Percentiles rank a stretch among this genome's conserved stretches.
Evolutionary conservation across 2,329 filamentous ascomycete genomes (phyloP).

Genomic region (Fusarium marasasianum): DNA sequence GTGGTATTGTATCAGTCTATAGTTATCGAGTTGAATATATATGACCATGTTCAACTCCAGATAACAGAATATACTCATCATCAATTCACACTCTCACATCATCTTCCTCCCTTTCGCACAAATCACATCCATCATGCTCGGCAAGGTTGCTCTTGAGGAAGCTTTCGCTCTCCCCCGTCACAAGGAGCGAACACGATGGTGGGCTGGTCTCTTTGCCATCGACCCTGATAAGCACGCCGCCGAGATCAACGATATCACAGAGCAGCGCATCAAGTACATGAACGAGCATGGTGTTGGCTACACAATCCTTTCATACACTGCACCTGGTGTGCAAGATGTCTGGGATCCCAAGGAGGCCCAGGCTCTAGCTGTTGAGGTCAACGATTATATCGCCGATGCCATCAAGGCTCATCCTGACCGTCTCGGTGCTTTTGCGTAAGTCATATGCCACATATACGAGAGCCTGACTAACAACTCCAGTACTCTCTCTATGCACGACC

Average conservation of each 20-base stretch:
- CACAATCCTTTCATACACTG: constrained; percentile 59
- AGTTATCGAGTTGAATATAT: not conserved
- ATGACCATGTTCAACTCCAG: not conserved
- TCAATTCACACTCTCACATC: not conserved
- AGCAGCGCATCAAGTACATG: constrained; percentile 53
- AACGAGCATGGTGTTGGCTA: constrained; percentile 60
- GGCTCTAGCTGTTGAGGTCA: constrained; percentile 53
- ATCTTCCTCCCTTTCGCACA: not conserved
- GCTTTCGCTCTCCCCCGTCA: constrained; percentile 69
- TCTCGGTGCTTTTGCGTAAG: constrained; percentile 58
- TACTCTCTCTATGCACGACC: constrained; percentile 63
- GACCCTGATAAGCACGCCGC: constrained; percentile 65
- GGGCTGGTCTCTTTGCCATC: constrained; percentile 68
- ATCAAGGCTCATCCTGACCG: constrained; percentile 52
- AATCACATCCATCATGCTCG: constrained; percentile 55
- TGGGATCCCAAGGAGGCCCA: constrained; percentile 54
- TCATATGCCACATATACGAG: rapidly evolving
- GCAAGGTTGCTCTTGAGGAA: constrained; percentile 71
- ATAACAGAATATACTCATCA: not conserved
- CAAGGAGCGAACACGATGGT: constrained; percentile 67
- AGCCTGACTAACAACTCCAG: constrained; percentile 27
- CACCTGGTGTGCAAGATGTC: constrained; percentile 59
- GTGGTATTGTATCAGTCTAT: not conserved
- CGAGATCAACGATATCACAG: constrained; percentile 60
- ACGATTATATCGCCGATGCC: constrained; percentile 52